Evolutionary conservation across 2,329 filamentous ascomycete genomes (phyloP).

Genomic region (Talaromyces piceae): DNA sequence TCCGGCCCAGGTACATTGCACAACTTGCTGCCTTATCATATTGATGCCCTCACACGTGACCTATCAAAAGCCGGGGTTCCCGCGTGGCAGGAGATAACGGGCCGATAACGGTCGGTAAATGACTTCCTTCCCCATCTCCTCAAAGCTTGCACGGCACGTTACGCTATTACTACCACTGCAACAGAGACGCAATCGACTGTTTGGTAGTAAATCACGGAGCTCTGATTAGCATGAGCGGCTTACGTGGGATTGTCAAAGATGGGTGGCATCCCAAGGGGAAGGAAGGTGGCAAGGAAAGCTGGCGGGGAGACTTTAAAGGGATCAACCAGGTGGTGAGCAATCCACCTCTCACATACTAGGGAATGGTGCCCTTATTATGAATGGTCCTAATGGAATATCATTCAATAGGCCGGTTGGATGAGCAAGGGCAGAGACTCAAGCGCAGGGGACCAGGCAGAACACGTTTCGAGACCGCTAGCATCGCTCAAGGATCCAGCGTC

Average conservation of each 20-base stretch:
- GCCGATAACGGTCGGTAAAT: not conserved
- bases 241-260: constrained; percentile 43
- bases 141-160: not conserved
- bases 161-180: not conserved
- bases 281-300: constrained; percentile 47
- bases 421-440: constrained; percentile 46
- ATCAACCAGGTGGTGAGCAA: constrained; percentile 48
- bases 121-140: not conserved
- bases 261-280: constrained; percentile 50
- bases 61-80: not conserved
- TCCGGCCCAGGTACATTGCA: too few species aligned
- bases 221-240: constrained; percentile 35
- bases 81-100: not conserved
- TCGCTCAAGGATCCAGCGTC: constrained; percentile 66
- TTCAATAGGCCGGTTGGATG: constrained; percentile 50
- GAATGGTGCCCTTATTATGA: not conserved
- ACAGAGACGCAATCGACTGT: not conserved
- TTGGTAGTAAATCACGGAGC: not conserved
- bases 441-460: constrained; percentile 38
- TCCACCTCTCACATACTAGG: not conserved
- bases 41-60: not conserved
- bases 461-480: constrained; percentile 57
- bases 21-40: too few species aligned
- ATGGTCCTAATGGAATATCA: too few species aligned
- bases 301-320: constrained; percentile 50